phyloP scores from a whole-genome alignment of 148 eudicot species.

The Selenicereus undatus region DNA sequence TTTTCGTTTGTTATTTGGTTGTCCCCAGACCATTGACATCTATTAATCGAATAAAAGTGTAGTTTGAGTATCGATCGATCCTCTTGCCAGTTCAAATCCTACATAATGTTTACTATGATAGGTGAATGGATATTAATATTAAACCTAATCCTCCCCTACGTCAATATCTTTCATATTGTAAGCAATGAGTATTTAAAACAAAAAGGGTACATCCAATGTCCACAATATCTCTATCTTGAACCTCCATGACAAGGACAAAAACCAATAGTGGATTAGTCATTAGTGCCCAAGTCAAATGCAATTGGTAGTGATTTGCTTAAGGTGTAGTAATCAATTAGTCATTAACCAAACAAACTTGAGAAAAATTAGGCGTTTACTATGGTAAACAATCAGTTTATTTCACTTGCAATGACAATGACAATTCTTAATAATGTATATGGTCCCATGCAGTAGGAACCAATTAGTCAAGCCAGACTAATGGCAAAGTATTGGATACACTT shows the following conservation, averaged over 20 bases:
- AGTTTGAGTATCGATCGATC: not conserved
- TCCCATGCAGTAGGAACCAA: not conserved
- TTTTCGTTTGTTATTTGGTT: too few relatives aligned
- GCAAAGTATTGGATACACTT: not conserved
- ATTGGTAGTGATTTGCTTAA: not conserved
- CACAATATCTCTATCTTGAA: slow-evolving; percentile 16
- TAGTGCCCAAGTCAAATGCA: not conserved
- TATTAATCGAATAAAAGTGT: too few relatives aligned
- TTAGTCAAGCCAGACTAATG: not conserved
- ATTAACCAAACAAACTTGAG: not conserved
- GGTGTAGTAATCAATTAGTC: not conserved
- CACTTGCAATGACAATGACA: not conserved
- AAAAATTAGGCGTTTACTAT: not conserved
- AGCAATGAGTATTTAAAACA: slow-evolving; percentile 1
- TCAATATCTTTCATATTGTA: not conserved
- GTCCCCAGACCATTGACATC: too few relatives aligned
- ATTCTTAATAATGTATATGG: not conserved
- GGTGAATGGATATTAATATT: not conserved
- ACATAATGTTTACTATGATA: not conserved
- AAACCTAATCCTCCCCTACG: not conserved
- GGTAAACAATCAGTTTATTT: not conserved
- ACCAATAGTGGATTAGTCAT: slow-evolving; percentile 9
- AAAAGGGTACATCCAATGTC: slow-evolving; percentile 8
- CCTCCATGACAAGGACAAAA: slow-evolving; percentile 18
- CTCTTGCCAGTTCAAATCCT: slow-evolving; percentile 3